Evolutionary conservation across 768 basidiomycete genomes (phyloP).

Genomic region (Leccinum rimulosum): DNA sequence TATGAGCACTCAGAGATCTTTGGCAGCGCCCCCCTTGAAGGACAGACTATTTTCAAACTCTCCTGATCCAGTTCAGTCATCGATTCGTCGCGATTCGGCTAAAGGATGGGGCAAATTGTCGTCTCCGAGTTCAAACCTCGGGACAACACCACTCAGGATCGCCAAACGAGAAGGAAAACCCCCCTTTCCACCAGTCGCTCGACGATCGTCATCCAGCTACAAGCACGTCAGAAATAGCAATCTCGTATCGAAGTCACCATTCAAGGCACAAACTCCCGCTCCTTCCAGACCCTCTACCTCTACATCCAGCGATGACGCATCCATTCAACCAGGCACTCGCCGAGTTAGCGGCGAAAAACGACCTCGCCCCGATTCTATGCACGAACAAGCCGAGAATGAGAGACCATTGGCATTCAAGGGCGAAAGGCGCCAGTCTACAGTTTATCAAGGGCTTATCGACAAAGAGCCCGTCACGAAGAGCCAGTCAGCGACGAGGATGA

Average conservation of each 20-base stretch:
- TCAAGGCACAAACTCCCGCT: constrained; percentile 65
- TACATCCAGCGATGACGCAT: constrained; percentile 4
- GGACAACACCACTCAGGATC: constrained; percentile 68
- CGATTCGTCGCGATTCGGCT: constrained; percentile 61
- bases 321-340: constrained; percentile 26
- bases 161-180: constrained; percentile 59
- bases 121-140: constrained; percentile 22
- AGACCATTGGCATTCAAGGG: constrained; percentile 67
- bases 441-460: constrained; percentile 68
- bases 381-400: constrained; percentile 70
- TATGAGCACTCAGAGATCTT: constrained; percentile 29
- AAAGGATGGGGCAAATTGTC: constrained; percentile 60
- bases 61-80: constrained; percentile 61
- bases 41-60: constrained; percentile 63
- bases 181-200: constrained; percentile 53
- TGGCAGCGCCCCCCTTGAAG: constrained; percentile 46
- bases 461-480: constrained; percentile 81
- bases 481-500: constrained; percentile 35
- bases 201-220: constrained; percentile 76
- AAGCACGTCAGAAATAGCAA: constrained; percentile 74
- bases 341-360: constrained; percentile 78
- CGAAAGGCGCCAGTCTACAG: constrained; percentile 72
- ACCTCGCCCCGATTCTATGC: constrained; percentile 68
- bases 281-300: constrained; percentile 33
- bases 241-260: constrained; percentile 84